Evolutionary conservation across 1,284 basidiomycete genomes (phyloP), one percentile per base, ranked within the genome.

Genomic region (Fomitopsis betulina): DNA sequence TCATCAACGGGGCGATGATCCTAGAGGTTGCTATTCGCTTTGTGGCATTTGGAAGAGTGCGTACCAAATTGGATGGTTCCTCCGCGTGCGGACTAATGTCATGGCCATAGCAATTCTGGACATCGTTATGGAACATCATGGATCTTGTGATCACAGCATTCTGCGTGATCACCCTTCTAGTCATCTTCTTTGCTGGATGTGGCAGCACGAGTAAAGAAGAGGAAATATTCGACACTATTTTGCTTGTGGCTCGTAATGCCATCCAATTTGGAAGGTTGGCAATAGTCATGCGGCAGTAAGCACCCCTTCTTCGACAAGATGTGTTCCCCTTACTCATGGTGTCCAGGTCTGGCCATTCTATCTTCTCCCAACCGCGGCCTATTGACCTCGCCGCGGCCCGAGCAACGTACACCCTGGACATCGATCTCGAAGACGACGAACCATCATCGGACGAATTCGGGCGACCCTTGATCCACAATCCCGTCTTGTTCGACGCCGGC

Each of bases 1-100:
- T 97, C 69, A 85, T 98, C 71, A 98, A 98, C 68, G 79, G 82
- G 0, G 81, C 93, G 8, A 96, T 98, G 95, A 96, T 98, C 58
- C 72, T 89, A 23, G 95, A 98, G 76, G 95, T 98, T 17, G 80
- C 80, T 1, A 89, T 95, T 54, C 85, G 95, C 30, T 89, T 96
- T 71, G 77, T 96, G 54, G 95, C 95, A 1, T 91, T 96, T 67
- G 94, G 94, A 61, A 83, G 86, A 72, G 95, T 96, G 67, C 66
- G 89, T 75, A 21, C 51, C 32, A 19, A 43, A 25, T 43, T 49
- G 30, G 27, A 19, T 38, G 23, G 10, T 15, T 5, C 42, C 33
- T 21, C 54, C 37, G 21, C 35, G 13, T 33, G 39, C 9, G 23
- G n/a, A 39, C 21, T 30, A 23, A 58, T 6, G 40, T 23, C 51